phyloP scores from a whole-genome alignment of 306 rosid species.

The Quercus robur region DNA sequence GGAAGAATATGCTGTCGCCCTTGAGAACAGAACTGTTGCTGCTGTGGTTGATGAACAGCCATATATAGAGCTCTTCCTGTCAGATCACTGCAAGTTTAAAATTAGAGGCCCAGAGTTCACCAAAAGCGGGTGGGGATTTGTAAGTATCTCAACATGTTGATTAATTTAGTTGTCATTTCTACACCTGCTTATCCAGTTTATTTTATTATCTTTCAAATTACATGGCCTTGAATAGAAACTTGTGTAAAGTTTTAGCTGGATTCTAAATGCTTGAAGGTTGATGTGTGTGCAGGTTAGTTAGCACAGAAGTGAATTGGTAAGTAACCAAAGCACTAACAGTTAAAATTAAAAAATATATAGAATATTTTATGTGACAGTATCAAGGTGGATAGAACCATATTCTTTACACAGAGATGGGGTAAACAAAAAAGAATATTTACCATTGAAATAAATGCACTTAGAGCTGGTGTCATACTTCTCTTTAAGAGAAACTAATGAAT shows the following conservation, averaged over 20 bases:
- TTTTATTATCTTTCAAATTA: neutral
- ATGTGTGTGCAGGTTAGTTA: neutral
- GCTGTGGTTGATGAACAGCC: constrained; percentile 53
- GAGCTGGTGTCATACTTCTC: neutral
- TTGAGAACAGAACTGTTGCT: constrained; percentile 34
- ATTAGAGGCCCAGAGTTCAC: constrained; percentile 44
- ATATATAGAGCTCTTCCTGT: constrained; percentile 47
- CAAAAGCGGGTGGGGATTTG: constrained; percentile 60
- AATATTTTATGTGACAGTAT: too few species aligned
- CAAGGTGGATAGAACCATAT: neutral
- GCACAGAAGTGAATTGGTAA: neutral
- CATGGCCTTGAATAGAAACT: neutral
- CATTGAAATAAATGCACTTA: neutral
- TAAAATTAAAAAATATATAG: neutral
- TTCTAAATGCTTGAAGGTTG: neutral
- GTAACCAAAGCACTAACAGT: neutral
- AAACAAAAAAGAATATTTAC: too few species aligned
- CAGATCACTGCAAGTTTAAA: constrained; percentile 38
- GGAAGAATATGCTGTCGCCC: constrained; percentile 43
- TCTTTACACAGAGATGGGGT: too few species aligned
- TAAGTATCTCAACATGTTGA: constrained; percentile 26
- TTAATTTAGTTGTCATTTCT: neutral
- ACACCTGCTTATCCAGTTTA: neutral
- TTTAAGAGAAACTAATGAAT: neutral
- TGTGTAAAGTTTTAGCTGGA: neutral